Base-by-base conservation (phyloP, 371 early-diverging fungal genomes). In the Quaeritorhiza haematococci region DNA sequence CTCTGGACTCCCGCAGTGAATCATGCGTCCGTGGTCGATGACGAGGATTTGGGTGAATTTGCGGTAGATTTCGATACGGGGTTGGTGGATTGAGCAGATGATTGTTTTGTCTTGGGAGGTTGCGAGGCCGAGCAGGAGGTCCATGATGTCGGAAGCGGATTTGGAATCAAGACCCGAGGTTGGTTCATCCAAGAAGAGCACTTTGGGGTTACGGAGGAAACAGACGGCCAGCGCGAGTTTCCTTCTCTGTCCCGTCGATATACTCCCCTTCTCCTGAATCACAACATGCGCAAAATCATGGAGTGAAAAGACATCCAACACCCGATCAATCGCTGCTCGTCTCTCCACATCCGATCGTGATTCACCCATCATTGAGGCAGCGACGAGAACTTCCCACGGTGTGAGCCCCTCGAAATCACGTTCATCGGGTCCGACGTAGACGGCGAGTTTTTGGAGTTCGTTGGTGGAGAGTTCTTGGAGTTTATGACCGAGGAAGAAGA, bases 81-180 rank as follows among this genome's bases (percentile, higher is more conserved):
- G 98, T 63, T 96, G 73, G 67, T 97, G 98, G 48, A 98, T 93
- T 10, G 94, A 92, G 45, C 90, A 84, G 1, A 96, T 76, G 34
- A 96, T 82, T 0, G 94, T 95, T 24, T 93, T 85, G 43, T 90
- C 87, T 19, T 23, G 19, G 26, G 81, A 73, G 24, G 84, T 76
- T 0, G 97, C 94, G 27, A 98, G 65, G 0, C n/a, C n/a, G n/a
- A n/a, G n/a, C n/a, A 38, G 38, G 13, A 38, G 19, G 13, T 19
- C 38, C 38, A 13, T 13, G 13, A 38, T 38, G 38, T 38, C 38
- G 13, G 13, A 13, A 13, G 13, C 19, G 13, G 84, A 75, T 64
- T 86, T 84, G 63, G 84, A 83, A 71, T 88, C 89, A 75, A 89
- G 77, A 67, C 87, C 87, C 64, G 87, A 87, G 59, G 86, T 90